Evolutionary conservation across 768 basidiomycete genomes (phyloP), one percentile per base, ranked within the genome.

Genomic region (Thelephora ganbajun): DNA sequence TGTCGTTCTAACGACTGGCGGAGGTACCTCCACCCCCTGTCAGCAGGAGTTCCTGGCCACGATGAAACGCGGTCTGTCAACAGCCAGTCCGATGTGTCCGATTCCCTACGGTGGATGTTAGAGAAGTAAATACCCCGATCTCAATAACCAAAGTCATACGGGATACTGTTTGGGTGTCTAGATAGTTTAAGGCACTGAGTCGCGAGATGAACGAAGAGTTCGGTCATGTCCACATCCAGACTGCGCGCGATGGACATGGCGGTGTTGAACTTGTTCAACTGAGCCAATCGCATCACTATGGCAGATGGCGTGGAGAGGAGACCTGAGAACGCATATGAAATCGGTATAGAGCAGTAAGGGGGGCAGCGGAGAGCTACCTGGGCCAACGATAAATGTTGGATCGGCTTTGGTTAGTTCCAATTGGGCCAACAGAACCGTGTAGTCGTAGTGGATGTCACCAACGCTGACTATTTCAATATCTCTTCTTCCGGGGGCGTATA

Each of bases 1-100:
- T 96, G 76, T 43, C 81, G 77, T 48, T 81, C 76, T 51, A 97
- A 69, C 16, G 81, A 74, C 53, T 79, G 72, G 53, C 89, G 83
- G 41, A 99, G 73, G 61, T 91, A 91, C 57, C 84, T 74, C 87
- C 92, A 92, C 4, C 81, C 90, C 51, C 85, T 76, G 53, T 87
- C 82, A 33, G 79, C 73, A 14, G 80, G 69, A 5, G 83, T 74
- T 3, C 93, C 93, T 16, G 83, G 74, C 83, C 94, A 94, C 0
- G 84, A 82, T 2, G 79, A 72, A 9, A 87, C 73, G 50, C 80
- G 77, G 57, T 90, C 86, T 16, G 80, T 80, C 34, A 87, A 68
- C 33, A 97, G 69, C 92, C 93, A 97, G 52, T 83, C 79, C 1
- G 79, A 77, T 3, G 73, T 75, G 47, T 84, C 77, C 54, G 80